Conservation (phyloP, 2,329 filamentous ascomycete species). For the Monosporascus sp. region DNA sequence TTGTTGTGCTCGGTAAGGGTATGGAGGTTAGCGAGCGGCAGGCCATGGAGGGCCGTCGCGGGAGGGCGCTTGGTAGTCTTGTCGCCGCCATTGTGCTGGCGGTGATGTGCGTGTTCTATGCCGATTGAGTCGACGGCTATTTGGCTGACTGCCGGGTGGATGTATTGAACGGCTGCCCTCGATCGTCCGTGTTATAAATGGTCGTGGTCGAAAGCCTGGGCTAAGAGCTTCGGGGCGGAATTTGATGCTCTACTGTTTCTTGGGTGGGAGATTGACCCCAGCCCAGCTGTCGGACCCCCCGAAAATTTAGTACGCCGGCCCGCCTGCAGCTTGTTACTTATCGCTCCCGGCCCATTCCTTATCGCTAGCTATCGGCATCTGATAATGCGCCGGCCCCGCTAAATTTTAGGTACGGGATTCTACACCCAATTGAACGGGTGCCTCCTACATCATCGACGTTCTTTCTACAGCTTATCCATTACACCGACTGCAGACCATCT, state of each 20-base stretch:
- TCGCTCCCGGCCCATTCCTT: background rate
- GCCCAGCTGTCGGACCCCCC: background rate
- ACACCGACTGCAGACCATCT: background rate
- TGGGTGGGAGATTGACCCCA: background rate
- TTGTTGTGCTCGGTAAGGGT: slow-evolving; percentile 9
- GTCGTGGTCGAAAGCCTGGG: too few relatives aligned
- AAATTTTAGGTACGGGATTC: background rate
- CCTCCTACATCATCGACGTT: background rate
- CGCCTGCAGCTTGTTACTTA: background rate
- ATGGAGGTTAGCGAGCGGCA: slow-evolving; percentile 11
- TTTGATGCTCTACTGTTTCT: background rate
- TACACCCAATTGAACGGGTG: background rate
- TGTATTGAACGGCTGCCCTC: too few relatives aligned
- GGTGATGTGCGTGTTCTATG: slow-evolving; percentile 1
- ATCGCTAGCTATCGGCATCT: slow-evolving; percentile 1
- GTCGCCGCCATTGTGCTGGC: slow-evolving; percentile 24
- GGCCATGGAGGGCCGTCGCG: slow-evolving; percentile 22
- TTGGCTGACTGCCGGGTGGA: slow-evolving; percentile 1
- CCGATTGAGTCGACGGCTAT: slow-evolving; percentile 2
- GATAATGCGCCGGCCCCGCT: background rate
- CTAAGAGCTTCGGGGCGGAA: too few relatives aligned
- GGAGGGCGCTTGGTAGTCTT: slow-evolving; percentile 26
- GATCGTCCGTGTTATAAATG: too few relatives aligned
- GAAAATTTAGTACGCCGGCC: slow-evolving; percentile 4
- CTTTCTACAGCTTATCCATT: too few relatives aligned